Conservation (phyloP, 2,329 filamentous ascomycete species). For the Hansfordia pulvinata region DNA sequence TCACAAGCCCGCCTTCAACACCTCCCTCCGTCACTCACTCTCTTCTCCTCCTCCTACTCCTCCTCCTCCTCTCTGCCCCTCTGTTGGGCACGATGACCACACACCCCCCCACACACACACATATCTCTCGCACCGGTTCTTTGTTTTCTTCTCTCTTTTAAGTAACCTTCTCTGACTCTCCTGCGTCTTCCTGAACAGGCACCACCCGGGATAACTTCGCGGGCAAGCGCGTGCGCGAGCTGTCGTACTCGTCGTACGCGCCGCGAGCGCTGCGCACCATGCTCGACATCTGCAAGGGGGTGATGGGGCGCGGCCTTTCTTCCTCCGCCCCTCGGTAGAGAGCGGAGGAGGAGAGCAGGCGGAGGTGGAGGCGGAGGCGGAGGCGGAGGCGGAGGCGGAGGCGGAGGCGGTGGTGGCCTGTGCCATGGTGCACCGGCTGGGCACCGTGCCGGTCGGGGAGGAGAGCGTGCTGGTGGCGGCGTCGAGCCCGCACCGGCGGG, state of each 20-base stretch:
- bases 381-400: no score
- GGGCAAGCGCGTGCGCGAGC: slow-evolving; percentile 56
- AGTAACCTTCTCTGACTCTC: slow-evolving; percentile 8
- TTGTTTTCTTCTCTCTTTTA: neutral
- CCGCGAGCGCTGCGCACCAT: slow-evolving; percentile 58
- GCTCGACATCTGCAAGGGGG: slow-evolving; percentile 43
- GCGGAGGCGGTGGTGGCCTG: slow-evolving; percentile 59
- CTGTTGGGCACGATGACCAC: no score
- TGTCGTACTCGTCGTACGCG: slow-evolving; percentile 64
- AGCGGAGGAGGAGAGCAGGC: no score
- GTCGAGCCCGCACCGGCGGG: slow-evolving; percentile 67
- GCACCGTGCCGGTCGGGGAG: slow-evolving; percentile 76
- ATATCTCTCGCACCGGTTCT: slow-evolving; percentile 4
- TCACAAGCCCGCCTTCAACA: no score
- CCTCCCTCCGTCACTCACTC: slow-evolving; percentile 4
- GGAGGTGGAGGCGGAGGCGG: no score
- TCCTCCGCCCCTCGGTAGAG: no score
- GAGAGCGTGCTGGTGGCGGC: slow-evolving; percentile 88
- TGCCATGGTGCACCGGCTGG: slow-evolving; percentile 72
- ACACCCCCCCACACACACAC: slow-evolving; percentile 1
- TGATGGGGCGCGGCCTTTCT: no score
- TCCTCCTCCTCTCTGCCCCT: no score
- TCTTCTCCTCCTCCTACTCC: no score
- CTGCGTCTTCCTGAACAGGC: no score
- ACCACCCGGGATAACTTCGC: slow-evolving; percentile 67